These are phyloP conservation scores for Trichophyton simii DNA, from an alignment of 2,329 filamentous ascomycete species.

Conservation along the genomic window DNA sequence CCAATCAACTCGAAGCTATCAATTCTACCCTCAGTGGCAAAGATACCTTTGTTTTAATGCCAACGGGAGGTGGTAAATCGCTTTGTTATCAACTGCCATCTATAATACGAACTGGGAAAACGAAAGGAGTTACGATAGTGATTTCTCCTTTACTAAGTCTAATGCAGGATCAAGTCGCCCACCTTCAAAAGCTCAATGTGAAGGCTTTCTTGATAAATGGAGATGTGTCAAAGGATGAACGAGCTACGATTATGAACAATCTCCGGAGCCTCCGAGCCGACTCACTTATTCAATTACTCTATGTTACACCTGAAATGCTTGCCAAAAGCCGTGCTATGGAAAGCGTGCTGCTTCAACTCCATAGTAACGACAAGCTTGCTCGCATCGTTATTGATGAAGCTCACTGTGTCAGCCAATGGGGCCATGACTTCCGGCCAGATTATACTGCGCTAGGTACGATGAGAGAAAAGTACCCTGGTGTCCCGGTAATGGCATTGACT, in stretches of 20 bases:
- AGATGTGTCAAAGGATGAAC: slow-evolving; percentile 52
- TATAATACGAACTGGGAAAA: slow-evolving; percentile 66
- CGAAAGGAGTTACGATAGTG: slow-evolving; percentile 77
- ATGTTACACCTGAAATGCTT: slow-evolving; percentile 95
- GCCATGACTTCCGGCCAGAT: slow-evolving; percentile 92
- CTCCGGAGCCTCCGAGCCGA: slow-evolving; percentile 56
- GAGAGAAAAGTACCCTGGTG: slow-evolving; percentile 56
- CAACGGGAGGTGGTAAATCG: slow-evolving; percentile 92
- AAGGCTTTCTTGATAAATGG: slow-evolving; percentile 73
- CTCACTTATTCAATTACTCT: slow-evolving; percentile 70
- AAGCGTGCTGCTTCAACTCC: slow-evolving; percentile 52
- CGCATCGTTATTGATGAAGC: slow-evolving; percentile 95
- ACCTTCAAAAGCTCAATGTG: slow-evolving; percentile 62
- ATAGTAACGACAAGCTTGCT: slow-evolving; percentile 60
- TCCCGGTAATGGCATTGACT: slow-evolving; percentile 89
- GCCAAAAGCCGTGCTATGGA: slow-evolving; percentile 63
- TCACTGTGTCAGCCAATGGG: slow-evolving; percentile 99
- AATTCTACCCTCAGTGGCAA: slow-evolving; percentile 80
- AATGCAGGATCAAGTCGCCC: slow-evolving; percentile 93
- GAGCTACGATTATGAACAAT: slow-evolving; percentile 51
- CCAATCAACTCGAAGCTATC: slow-evolving; percentile 88
- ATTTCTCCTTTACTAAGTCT: slow-evolving; percentile 89
- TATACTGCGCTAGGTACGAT: slow-evolving; percentile 78
- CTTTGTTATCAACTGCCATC: slow-evolving; percentile 93
- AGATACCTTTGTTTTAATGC: slow-evolving; percentile 94